Conservation (phyloP, 2,329 filamentous ascomycete species). For the Nakataea oryzae region DNA sequence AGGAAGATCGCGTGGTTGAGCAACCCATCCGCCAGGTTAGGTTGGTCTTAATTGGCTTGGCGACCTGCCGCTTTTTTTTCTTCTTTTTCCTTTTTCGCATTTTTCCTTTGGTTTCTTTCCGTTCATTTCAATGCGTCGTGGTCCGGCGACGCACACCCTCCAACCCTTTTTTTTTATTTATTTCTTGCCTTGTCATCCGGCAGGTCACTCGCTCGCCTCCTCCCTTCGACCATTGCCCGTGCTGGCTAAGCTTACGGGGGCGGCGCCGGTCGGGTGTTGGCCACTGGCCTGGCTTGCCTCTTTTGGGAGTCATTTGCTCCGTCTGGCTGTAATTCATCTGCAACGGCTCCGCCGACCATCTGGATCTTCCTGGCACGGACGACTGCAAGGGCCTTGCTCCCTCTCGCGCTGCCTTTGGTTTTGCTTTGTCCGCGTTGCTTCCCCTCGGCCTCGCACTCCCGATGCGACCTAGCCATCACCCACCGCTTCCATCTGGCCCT, state of each 20-base stretch:
- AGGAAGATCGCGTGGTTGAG: background rate
- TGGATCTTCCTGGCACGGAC: background rate
- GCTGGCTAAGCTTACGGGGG: too few relatives aligned
- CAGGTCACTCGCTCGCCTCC: background rate
- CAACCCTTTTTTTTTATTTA: background rate
- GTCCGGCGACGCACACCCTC: background rate
- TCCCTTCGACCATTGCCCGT: too few relatives aligned
- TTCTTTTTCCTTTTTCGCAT: background rate
- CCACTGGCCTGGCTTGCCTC: too few relatives aligned
- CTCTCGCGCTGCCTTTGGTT: background rate
- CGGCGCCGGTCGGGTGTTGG: too few relatives aligned
- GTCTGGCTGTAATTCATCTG: background rate
- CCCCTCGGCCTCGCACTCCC: too few relatives aligned
- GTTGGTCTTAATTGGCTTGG: too few relatives aligned
- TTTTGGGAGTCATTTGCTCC: too few relatives aligned
- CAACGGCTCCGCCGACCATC: background rate
- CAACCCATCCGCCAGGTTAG: too few relatives aligned
- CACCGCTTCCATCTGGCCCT: too few relatives aligned
- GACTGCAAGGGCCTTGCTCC: background rate
- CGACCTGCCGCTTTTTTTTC: background rate
- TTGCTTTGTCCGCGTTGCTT: background rate
- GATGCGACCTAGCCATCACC: too few relatives aligned
- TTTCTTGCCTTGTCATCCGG: background rate
- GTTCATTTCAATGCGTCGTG: background rate
- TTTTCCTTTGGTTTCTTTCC: background rate